Base-by-base conservation (phyloP, 2,329 filamentous ascomycete genomes). In the Colletotrichum sp. region DNA sequence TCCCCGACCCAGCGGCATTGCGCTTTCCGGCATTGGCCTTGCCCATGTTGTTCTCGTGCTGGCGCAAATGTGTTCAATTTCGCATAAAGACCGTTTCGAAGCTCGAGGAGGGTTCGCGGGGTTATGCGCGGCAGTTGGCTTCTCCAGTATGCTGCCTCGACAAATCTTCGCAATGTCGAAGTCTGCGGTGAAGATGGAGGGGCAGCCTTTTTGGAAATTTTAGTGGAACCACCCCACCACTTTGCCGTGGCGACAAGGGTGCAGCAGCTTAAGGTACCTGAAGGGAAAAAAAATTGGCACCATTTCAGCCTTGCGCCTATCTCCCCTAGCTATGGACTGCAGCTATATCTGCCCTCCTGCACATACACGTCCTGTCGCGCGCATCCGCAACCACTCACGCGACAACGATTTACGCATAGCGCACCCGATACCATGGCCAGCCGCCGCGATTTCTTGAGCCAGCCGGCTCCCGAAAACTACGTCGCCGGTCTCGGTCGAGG, bases 401-500 rank as follows among this genome's bases (percentile, higher is more conserved):
- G 30, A 52, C 56, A 36, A 34, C 24, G 7, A 66, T n/a, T 36
- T 32, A 9, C 16, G 24, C 24, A 36, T 61, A 34, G 48, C 38
- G 56, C 61, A 48, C 10, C 64, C 67, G 78, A 76, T 76, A 85
- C 77, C n/a, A 91, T 91, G 89, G 85, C 89, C 66, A 86, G 85
- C 80, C 94, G 95, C 88, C 90, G 91, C 82, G 96, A 98, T 85
- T 98, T 98, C 82, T 86, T 98, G 76, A 96, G 91, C 85, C 96
- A 98, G 85, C 93, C 94, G 77, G 94, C 94, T 71, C 94, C 94
- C 15, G 94, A 96, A 81, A 96, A 96, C 85, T 96, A 96, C 82
- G 96, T 99, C 78, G 97, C 97, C 78, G 97, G 97, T 91, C 93
- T 99, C 78, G 97, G 97, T 86, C 94, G 97, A 90, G 97, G 97